A percentile compares a stretch with the other conserved stretches of the same genome.
These are phyloP conservation scores for Lipomyces japonicus DNA, from an alignment of 805 yeast species.

Conservation along the genomic window DNA sequence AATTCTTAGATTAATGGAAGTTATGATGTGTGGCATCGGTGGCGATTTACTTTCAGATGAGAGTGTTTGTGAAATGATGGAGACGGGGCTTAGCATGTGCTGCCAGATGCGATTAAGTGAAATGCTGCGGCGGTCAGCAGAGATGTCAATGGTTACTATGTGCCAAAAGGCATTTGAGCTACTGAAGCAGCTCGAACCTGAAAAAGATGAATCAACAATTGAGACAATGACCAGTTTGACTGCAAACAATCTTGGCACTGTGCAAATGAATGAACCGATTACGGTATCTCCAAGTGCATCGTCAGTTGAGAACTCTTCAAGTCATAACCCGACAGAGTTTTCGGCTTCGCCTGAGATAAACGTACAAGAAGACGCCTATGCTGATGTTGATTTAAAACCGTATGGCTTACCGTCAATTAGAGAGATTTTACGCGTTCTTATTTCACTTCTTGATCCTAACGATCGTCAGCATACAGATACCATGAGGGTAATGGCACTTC, in stretches of 20 bases:
- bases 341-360: slow-evolving; percentile 11
- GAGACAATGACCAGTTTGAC: slow-evolving; percentile 38
- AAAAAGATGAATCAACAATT: slow-evolving; percentile 35
- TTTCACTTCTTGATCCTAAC: slow-evolving; percentile 78
- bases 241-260: slow-evolving; percentile 48
- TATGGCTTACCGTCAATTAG: slow-evolving; percentile 73
- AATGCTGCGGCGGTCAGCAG: slow-evolving; percentile 83
- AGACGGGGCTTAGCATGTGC: slow-evolving; percentile 86
- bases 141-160: slow-evolving; percentile 67
- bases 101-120: slow-evolving; percentile 90
- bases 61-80: slow-evolving; percentile 79
- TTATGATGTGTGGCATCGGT: slow-evolving; percentile 58
- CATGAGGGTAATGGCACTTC: slow-evolving; percentile 76
- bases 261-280: slow-evolving; percentile 52
- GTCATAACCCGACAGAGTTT: slow-evolving; percentile 14
- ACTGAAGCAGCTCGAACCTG: slow-evolving; percentile 53
- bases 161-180: slow-evolving; percentile 65
- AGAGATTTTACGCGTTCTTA: slow-evolving; percentile 69
- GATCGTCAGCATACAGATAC: slow-evolving; percentile 83
- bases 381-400: slow-evolving; percentile 35
- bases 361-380: slow-evolving; percentile 13
- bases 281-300: slow-evolving; percentile 18
- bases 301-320: slow-evolving; percentile 16
- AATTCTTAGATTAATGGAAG: slow-evolving; percentile 71
- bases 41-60: slow-evolving; percentile 73